Evolutionary conservation across 1,139 yeast genomes (phyloP), one percentile per base, ranked within the genome.

Genomic region (Groenewaldozyma auringiensis): DNA sequence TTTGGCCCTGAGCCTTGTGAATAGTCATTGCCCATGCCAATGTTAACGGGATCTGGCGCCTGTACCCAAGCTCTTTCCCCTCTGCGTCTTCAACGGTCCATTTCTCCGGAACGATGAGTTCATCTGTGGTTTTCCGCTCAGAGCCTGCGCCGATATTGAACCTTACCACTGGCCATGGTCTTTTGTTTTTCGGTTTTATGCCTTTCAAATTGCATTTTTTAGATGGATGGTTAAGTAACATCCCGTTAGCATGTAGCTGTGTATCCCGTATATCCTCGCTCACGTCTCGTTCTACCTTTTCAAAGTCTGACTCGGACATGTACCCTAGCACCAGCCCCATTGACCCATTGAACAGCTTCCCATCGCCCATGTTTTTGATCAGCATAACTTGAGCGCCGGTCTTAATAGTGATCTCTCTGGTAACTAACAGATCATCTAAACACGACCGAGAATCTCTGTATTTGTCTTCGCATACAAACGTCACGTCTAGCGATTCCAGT

Each of bases 1-100:
- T 89, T 62, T 94, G 98, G 2, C 98, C 98, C 62, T 92, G 98
- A 0, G 96, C 82, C 65, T 92, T 92, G 62, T 92, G 99, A 43
- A 92, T 89, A 0, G 96, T 87, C 37, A 92, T 66, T 0, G 98
- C 89, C 96, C 97, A 92, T 0, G 98, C 95, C 16, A 89, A 68
- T 56, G 88, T 82, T 44, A 92, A 67, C 0, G 99, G 99, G 2
- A 92, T 60, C 40, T 63, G 69, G 0, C 69, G 66, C 52, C 95
- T 70, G 14, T 78, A 66, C 2, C 74, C 82, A 41, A 76, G 54
- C 2, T 76, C 72, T 31, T 64, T 67, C 22, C 79, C 81, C 37
- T 70, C 66, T 45, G 76, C 78, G 58, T 79, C 82, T 49, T 79
- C 83, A 22, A 86, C 68, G 1, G 73, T 71, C 76, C 95, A 92